Evolutionary conservation across 2,329 filamentous ascomycete genomes (phyloP).

Genomic region (Fulvia fulva): DNA sequence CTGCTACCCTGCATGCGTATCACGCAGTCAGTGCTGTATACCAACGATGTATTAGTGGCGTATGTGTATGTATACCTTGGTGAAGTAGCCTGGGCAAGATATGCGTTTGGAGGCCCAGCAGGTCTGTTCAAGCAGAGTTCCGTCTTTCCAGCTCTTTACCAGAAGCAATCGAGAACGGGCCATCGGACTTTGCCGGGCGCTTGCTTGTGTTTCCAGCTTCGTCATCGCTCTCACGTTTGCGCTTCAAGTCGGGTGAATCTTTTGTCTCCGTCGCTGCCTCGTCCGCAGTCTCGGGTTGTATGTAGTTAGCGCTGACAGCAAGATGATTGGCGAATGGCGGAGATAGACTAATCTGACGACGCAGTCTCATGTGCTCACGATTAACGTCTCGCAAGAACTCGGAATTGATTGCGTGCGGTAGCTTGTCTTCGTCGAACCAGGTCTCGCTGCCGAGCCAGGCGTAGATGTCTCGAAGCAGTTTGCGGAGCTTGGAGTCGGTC

Average conservation of each 20-base stretch:
- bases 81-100: no score
- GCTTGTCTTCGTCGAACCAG: neutral
- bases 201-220: neutral
- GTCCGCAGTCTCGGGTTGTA: neutral
- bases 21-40: no score
- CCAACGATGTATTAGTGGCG: no score
- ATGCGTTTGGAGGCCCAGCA: no score
- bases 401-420: neutral
- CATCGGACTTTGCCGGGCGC: neutral
- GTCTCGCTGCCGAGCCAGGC: neutral
- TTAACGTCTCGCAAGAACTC: neutral
- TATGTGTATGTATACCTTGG: no score
- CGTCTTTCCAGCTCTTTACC: no score
- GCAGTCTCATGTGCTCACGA: neutral
- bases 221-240: neutral
- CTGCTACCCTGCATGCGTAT: no score
- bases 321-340: neutral
- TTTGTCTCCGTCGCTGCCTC: neutral
- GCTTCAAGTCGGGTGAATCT: neutral
- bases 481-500: slow-evolving; percentile 9
- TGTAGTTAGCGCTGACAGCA: neutral
- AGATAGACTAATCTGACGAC: neutral
- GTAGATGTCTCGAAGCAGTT: slow-evolving; percentile 19
- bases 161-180: no score
- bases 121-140: no score